Evolutionary conservation across 139 green algal species (phyloP).

Genomic region (Coelastrella sp.): DNA sequence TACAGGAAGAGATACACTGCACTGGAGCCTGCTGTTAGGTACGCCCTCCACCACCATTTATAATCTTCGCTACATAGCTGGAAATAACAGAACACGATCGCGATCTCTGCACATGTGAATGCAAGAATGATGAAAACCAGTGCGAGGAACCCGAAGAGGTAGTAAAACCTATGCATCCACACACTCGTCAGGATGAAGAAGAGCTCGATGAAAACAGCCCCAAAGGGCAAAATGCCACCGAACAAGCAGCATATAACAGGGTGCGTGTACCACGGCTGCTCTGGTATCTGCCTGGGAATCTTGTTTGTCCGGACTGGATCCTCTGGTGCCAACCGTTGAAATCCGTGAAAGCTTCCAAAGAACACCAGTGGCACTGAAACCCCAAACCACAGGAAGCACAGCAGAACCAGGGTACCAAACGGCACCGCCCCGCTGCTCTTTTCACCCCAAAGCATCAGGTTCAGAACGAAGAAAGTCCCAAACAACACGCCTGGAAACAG

Average conservation of each 20-base stretch:
- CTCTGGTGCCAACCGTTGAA: slow-evolving; percentile 88
- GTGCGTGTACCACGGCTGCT: slow-evolving; percentile 98
- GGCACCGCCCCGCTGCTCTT: slow-evolving; percentile 93
- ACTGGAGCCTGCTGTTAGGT: slow-evolving; percentile 89
- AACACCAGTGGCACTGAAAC: slow-evolving; percentile 98
- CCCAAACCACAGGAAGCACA: slow-evolving; percentile 99
- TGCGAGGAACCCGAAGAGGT: slow-evolving; percentile 98
- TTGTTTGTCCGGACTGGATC: slow-evolving; percentile 99
- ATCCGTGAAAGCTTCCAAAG: slow-evolving; percentile 96
- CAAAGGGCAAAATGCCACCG: slow-evolving; percentile 93
- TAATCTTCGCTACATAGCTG: slow-evolving; percentile 92
- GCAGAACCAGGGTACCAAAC: slow-evolving; percentile 95
- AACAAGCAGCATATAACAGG: slow-evolving; percentile 86
- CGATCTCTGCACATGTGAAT: slow-evolving; percentile 99
- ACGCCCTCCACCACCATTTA: slow-evolving; percentile 97
- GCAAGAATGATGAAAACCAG: slow-evolving; percentile 97
- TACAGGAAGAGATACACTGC: slow-evolving; percentile 98
- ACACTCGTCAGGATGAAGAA: slow-evolving; percentile 98
- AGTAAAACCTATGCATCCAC: slow-evolving; percentile 92
- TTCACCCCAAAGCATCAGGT: slow-evolving; percentile 96
- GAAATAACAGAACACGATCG: slow-evolving; percentile 99
- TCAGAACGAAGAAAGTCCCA: slow-evolving; percentile 94
- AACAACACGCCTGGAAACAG: slow-evolving; percentile 84
- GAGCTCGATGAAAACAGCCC: slow-evolving; percentile 97
- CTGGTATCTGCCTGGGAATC: slow-evolving; percentile 98